Conservation (phyloP, 2,329 filamentous ascomycete species). For the Coccinonectria pachysandricola region DNA sequence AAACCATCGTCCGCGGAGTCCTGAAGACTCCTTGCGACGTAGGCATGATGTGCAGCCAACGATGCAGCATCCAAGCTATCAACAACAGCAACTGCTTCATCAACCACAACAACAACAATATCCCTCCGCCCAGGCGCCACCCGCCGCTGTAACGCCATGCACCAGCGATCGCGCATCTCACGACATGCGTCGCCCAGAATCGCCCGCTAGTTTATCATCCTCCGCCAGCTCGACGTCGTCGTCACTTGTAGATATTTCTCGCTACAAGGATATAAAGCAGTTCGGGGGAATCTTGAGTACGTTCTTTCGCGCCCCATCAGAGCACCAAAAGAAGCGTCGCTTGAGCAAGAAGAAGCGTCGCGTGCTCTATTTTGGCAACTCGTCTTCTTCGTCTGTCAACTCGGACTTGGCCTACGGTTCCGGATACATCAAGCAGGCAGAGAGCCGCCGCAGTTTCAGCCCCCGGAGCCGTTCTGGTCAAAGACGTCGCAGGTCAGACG, state of each 20-base stretch:
- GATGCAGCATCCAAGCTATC: too few relatives aligned
- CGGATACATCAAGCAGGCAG: slow-evolving; percentile 40
- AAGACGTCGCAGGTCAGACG: slow-evolving; percentile 11
- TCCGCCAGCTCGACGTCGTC: slow-evolving; percentile 43
- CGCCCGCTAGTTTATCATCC: slow-evolving; percentile 26
- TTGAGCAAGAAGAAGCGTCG: slow-evolving; percentile 38
- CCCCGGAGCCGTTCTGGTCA: slow-evolving; percentile 13
- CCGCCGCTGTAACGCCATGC: slow-evolving; percentile 10
- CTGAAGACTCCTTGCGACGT: slow-evolving; percentile 44
- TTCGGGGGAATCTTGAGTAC: slow-evolving; percentile 46
- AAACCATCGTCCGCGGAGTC: slow-evolving; percentile 45
- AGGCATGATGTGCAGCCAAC: too few relatives aligned
- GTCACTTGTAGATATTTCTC: slow-evolving; percentile 57
- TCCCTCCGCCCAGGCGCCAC: too few relatives aligned
- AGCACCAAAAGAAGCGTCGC: slow-evolving; percentile 33
- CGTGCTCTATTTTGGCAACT: slow-evolving; percentile 49
- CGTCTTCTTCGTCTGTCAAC: slow-evolving; percentile 57
- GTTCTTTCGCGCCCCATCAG: slow-evolving; percentile 54
- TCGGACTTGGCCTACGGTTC: slow-evolving; percentile 58
- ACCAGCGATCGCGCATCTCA: slow-evolving; percentile 9
- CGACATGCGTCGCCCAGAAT: slow-evolving; percentile 17
- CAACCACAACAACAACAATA: slow-evolving; percentile 2
- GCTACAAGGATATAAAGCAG: slow-evolving; percentile 34
- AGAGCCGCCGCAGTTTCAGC: slow-evolving; percentile 20
- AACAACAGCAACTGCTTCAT: slow-evolving; percentile 7